Evolutionary conservation across 805 yeast species (phyloP), one percentile per base, ranked within the genome.

Genomic region (Yarrowia divulgata): DNA sequence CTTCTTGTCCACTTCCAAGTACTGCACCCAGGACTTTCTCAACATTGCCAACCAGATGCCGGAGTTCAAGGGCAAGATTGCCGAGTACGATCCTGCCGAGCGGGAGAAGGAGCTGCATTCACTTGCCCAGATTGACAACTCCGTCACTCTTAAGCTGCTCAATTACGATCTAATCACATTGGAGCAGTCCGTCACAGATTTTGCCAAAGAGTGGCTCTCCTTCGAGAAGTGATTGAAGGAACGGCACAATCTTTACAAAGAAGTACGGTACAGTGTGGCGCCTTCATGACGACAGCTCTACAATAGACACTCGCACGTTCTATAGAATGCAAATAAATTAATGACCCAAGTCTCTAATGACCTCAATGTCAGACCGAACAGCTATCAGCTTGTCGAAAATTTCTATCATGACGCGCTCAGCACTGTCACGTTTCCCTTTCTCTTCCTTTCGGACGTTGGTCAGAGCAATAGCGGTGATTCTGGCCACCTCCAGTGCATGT

Each of bases 1-100:
- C 46, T 67, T 74, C 40, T 39, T 67, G 43, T 71, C 72, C 1
- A 55, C 62, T 2, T 76, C 76, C 7, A 42, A 50, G 18, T 71
- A 48, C 66, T 48, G 70, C 37, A 58, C 48, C 40, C 70, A 68
- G 39, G 52, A 68, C 19, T 49, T 75, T 40, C 60, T 71, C 10
- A 70, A 70, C 8, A 70, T 73, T 49, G 34, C 74, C 29, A 60
- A 64, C 32, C 45, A 68, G 46, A 2, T 63, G 29, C 46, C 62
- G 7, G 46, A 55, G 12, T 40, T 55, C 46, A 39, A 55, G 45
- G 62, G 62, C 8, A 39, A 55, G 46, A 39, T 37, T 16, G 68
- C 48, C 13, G 37, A 39, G 19, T 55, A 16, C 7, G 37, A 40
- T 13, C 10, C 34, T 10, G 39, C 34, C 16, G 32, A 29, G 23